Evolutionary conservation across 495 filamentous ascomycete genomes (phyloP), one percentile per base, ranked within the genome.

Genomic region (Letharia columbiana): DNA sequence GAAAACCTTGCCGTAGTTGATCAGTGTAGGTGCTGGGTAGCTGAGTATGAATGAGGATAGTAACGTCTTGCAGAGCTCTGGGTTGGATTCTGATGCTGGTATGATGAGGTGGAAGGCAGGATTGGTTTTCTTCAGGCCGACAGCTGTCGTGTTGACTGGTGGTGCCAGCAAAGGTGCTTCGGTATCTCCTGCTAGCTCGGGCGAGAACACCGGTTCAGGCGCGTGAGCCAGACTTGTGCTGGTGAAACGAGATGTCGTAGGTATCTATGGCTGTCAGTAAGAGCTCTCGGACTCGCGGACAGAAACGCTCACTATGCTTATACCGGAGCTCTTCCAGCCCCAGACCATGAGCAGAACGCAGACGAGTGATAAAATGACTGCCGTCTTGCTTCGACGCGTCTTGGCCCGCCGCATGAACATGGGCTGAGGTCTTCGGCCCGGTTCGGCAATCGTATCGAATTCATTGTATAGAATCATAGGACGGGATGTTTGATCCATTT

Each of bases 101-200:
- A 88, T 72, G 42, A 89, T 73, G 47, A 89, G 76, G 71, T 89
- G 87, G 66, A 89, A 84, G n/a, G 78, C 78, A 0, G 81, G 79
- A 52, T 76, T 81, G n/a, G 71, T 73, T 65, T 82, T 83, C 59
- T 75, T 72, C 11, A 79, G 68, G 45, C 75, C 75, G 40, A 69
- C 61, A 49, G n/a, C 47, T 17, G 66, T 70, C 6, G n/a, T 66
- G 33, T 68, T 71, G 45, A 40, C 7, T 18, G 64, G 62, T 28
- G 65, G 54, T 37, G 57, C 59, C 23, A 64, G 56, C 31, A 37
- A 57, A 10, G 60, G 58, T 60, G 68, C 56, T 41, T 52, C 42
- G 23, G 60, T 42, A 20, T 17, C 17, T 10, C 33, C 54, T 8
- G 54, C 33, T 12, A 57, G 8, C 54, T 57, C 54, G 8, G 54